Percentiles rank a stretch among this genome's conserved stretches.
These are phyloP conservation scores for Sungouiozyma ichnusensis DNA, from an alignment of 805 yeast genomes.

Conservation along the genomic window DNA sequence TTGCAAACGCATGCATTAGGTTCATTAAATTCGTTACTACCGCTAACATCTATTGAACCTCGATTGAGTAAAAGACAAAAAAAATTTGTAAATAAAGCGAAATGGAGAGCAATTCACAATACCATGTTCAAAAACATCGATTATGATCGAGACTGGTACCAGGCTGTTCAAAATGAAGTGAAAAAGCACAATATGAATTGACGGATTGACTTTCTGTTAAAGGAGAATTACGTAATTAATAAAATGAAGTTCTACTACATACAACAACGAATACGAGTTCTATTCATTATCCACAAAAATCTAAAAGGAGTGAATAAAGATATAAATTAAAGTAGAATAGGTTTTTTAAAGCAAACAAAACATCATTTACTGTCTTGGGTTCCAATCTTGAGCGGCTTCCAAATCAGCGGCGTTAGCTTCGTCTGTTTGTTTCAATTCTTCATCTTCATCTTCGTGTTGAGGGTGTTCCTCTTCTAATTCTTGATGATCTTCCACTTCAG, in stretches of 20 bases:
- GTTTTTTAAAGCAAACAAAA: too few species aligned
- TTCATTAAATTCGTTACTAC: neutral
- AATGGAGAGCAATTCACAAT: neutral
- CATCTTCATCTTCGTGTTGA: conserved; percentile 5
- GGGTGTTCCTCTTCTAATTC: conserved; percentile 22
- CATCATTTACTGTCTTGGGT: conserved; percentile 2
- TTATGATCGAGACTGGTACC: conserved; percentile 26
- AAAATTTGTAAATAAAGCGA: conserved; percentile 8
- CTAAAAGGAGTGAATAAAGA: neutral
- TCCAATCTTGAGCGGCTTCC: conserved; percentile 2
- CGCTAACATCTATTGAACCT: conserved; percentile 12
- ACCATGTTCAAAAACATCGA: conserved; percentile 4
- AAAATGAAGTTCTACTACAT: neutral
- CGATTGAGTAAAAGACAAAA: conserved; percentile 11
- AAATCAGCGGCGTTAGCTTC: conserved; percentile 1
- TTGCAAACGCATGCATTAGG: neutral
- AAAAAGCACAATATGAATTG: conserved; percentile 12
- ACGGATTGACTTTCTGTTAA: neutral
- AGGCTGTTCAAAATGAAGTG: conserved; percentile 26
- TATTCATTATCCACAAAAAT: too few species aligned
- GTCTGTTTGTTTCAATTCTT: neutral
- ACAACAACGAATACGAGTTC: too few species aligned
- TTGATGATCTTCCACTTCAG: conserved; percentile 33
- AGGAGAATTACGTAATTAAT: neutral
- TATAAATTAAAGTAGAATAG: neutral